Base-by-base conservation (phyloP, 2,329 filamentous ascomycete genomes). In the Cyclaneusma minus region DNA sequence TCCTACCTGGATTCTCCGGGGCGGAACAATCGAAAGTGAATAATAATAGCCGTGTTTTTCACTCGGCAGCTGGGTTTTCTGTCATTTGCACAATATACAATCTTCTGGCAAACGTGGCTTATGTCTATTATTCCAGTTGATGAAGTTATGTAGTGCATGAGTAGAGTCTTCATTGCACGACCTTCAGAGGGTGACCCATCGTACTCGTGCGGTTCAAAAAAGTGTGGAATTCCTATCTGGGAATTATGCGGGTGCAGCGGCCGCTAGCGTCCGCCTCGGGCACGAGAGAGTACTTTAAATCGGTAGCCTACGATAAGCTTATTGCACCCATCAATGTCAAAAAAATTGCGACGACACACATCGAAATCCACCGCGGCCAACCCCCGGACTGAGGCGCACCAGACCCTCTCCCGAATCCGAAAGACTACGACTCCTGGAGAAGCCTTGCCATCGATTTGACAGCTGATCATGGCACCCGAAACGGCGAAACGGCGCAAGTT, bases 401-500 rank as follows among this genome's bases (percentile, higher is more conserved):
- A n/a, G n/a, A n/a, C n/a, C n/a, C n/a, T n/a, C n/a, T n/a, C n/a
- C n/a, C n/a, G n/a, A n/a, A n/a, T n/a, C n/a, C n/a, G n/a, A n/a
- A n/a, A n/a, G n/a, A n/a, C n/a, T n/a, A n/a, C n/a, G n/a, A n/a
- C n/a, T n/a, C n/a, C n/a, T n/a, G n/a, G n/a, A n/a, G n/a, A n/a
- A n/a, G n/a, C n/a, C n/a, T n/a, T n/a, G n/a, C n/a, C n/a, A n/a
- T n/a, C n/a, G n/a, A n/a, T n/a, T n/a, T n/a, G n/a, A n/a, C n/a
- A n/a, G n/a, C n/a, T n/a, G n/a, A n/a, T n/a, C 12, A 47, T 46
- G 40, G 28, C 30, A 18, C 31, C 35, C 21, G 27, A 39, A 29
- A 31, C 38, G 11, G 26, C 43, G 8, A 52, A 52, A 30, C 34
- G 48, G 26, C 43, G 49, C 13, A 52, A 52, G 35, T 32, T 49